These are phyloP conservation scores for Fomitiporia mediterranea DNA, from an alignment of 1,284 basidiomycete species.

Conservation along the genomic window DNA sequence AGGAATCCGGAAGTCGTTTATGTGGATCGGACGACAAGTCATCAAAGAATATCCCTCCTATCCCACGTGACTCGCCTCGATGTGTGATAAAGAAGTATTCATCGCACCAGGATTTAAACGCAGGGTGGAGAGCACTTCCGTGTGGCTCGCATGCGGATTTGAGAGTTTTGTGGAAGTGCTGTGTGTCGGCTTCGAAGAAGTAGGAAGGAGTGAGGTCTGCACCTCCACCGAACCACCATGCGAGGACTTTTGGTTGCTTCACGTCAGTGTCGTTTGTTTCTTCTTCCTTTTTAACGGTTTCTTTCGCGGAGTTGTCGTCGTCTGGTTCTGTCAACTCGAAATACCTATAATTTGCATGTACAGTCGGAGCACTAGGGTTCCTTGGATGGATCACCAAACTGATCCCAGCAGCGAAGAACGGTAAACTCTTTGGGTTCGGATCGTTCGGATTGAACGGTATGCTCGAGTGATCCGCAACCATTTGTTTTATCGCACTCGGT, in stretches of 20 bases:
- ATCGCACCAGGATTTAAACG: slow-evolving; percentile 96
- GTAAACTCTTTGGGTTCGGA: slow-evolving; percentile 51
- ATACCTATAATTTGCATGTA: slow-evolving; percentile 97
- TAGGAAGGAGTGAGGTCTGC: slow-evolving; percentile 94
- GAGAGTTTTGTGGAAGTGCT: slow-evolving; percentile 82
- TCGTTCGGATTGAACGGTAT: slow-evolving; percentile 54
- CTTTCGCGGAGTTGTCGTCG: slow-evolving; percentile 22
- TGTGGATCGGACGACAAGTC: slow-evolving; percentile 69
- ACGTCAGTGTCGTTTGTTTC: slow-evolving; percentile 28
- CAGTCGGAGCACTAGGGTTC: slow-evolving; percentile 90
- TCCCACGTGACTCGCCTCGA: slow-evolving; percentile 82
- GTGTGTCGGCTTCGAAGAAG: slow-evolving; percentile 83
- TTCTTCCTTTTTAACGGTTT: too few relatives aligned
- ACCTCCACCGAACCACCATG: slow-evolving; percentile 99
- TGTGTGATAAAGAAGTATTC: slow-evolving; percentile 96
- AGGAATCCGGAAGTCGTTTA: slow-evolving; percentile 45
- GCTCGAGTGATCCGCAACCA: slow-evolving; percentile 87
- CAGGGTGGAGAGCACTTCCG: slow-evolving; percentile 65
- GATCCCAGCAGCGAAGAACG: slow-evolving; percentile 93
- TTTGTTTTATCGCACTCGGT: slow-evolving; percentile 86
- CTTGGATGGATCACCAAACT: slow-evolving; percentile 91
- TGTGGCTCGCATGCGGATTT: slow-evolving; percentile 77
- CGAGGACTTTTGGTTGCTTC: slow-evolving; percentile 38
- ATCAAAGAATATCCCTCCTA: slow-evolving; percentile 98
- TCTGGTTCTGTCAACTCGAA: slow-evolving; percentile 79